Evolutionary conservation across 2,329 filamentous ascomycete genomes (phyloP).

Genomic region (Ophiostoma perfectum): DNA sequence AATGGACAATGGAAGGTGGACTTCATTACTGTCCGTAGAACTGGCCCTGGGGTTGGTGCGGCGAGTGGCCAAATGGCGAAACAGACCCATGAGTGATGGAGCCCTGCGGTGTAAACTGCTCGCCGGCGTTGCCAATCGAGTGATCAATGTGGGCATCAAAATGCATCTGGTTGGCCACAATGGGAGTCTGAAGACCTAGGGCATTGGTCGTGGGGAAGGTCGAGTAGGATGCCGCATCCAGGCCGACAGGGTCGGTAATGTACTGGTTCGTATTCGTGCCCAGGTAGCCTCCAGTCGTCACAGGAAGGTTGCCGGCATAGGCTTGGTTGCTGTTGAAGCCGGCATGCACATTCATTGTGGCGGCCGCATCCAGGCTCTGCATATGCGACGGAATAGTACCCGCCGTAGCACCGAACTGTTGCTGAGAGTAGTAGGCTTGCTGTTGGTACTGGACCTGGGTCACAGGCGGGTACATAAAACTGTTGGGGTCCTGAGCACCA

Average conservation of each 20-base stretch:
- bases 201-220: constrained; percentile 32
- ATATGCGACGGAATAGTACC: constrained; percentile 23
- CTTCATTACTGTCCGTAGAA: constrained; percentile 22
- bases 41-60: constrained; percentile 35
- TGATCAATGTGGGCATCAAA: constrained; percentile 35
- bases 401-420: background rate
- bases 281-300: constrained; percentile 29
- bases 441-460: constrained; percentile 26
- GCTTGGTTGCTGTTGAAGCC: constrained; percentile 16
- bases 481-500: constrained; percentile 23
- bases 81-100: constrained; percentile 39
- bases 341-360: constrained; percentile 16
- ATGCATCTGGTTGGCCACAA: constrained; percentile 28
- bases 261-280: constrained; percentile 30
- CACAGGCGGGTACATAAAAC: constrained; percentile 21
- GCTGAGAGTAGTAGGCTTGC: constrained; percentile 22
- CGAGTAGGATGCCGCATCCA: constrained; percentile 35
- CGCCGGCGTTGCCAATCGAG: constrained; percentile 29
- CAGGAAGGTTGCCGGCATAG: constrained; percentile 32
- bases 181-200: constrained; percentile 36
- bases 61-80: constrained; percentile 41
- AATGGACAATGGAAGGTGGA: background rate
- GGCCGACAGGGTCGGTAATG: constrained; percentile 30
- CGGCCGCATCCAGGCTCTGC: constrained; percentile 27
- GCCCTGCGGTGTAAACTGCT: constrained; percentile 39